Evolutionary conservation across 164 flowering plant genomes (phyloP).

Genomic region (Euptelea pleiosperma): DNA sequence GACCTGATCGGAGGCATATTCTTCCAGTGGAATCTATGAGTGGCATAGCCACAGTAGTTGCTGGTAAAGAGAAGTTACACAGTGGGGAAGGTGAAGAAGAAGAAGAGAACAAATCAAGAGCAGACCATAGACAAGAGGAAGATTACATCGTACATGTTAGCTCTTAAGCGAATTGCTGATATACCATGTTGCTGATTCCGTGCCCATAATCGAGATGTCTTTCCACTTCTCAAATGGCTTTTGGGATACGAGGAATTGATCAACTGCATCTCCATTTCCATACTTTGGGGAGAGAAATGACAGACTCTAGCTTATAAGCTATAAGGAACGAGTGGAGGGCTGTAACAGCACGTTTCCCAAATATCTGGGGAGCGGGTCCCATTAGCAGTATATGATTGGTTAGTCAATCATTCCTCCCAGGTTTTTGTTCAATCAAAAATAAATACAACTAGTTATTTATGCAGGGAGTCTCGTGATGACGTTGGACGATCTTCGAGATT

Average conservation of each 20-base stretch:
- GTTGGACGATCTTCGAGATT: too few species aligned
- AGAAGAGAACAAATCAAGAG: neutral
- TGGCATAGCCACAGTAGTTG: constrained; percentile 6
- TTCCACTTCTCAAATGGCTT: constrained; percentile 3
- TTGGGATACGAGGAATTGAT: constrained; percentile 11
- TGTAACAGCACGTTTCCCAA: neutral
- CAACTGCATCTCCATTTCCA: constrained; percentile 20
- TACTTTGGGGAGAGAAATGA: neutral
- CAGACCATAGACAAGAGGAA: neutral
- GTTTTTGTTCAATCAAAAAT: too few species aligned
- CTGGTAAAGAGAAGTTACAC: constrained; percentile 11
- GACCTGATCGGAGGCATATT: neutral
- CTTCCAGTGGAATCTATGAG: constrained; percentile 9
- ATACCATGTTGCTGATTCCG: neutral
- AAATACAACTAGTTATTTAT: too few species aligned
- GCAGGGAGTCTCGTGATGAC: too few species aligned
- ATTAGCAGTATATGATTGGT: constrained; percentile 7
- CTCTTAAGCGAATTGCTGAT: constrained; percentile 17
- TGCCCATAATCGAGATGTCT: constrained; percentile 6
- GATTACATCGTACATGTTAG: constrained; percentile 27
- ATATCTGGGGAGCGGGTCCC: neutral
- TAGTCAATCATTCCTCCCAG: too few species aligned
- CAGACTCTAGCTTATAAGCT: too few species aligned
- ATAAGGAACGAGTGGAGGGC: neutral
- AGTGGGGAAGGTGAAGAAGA: neutral